Base-by-base conservation (phyloP, 306 rosid species). In the Malus fusca region DNA sequence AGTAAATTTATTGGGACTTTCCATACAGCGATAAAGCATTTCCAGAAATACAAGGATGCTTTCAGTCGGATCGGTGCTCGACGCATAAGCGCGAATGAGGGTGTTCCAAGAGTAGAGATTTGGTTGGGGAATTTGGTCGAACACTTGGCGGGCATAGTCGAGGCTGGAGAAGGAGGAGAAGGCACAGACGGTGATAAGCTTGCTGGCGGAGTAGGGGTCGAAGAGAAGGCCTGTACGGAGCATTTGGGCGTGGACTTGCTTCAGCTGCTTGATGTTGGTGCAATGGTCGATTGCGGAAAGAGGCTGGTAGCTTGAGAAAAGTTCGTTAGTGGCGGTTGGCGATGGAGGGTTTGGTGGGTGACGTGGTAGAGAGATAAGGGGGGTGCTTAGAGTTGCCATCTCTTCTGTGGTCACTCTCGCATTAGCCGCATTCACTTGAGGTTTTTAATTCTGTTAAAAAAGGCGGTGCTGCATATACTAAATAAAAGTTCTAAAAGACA, bases 71-170 rank as follows among this genome's bases (percentile, higher is more conserved):
- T 84, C 80, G 7, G 80, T 5, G 81, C 95, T 87, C 40, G 90
- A 90, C 23, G 92, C 91, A 37, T 85, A 84, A 19, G 85, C 92
- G 12, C 90, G 90, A 82, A 90, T 88, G 53, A 87, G 83, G 30
- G 77, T 84, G 82, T 90, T 90, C 95, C 95, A 90, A 72, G 88
- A 76, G 77, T 78, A 90, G 53, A 88, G 88, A 81, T 88, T 90
- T 77, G 95, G 90, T 5, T 72, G 78, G 1, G 84, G 83, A 75
- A 90, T 88, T 87, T 84, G 85, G n/a, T 87, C 82, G 76, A 90
- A 90, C 74, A 87, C 72, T 31, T 68, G 80, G 78, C 65, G 87
- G 66, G 95, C 92, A 78, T 88, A 88, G 11, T 66, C 78, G 75
- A 86, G 88, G 74, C 78, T 77, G 6, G 95, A 84, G 81, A 76